Base-by-base conservation (phyloP, 345 rosid genomes). In the Lumnitzera racemosa region DNA sequence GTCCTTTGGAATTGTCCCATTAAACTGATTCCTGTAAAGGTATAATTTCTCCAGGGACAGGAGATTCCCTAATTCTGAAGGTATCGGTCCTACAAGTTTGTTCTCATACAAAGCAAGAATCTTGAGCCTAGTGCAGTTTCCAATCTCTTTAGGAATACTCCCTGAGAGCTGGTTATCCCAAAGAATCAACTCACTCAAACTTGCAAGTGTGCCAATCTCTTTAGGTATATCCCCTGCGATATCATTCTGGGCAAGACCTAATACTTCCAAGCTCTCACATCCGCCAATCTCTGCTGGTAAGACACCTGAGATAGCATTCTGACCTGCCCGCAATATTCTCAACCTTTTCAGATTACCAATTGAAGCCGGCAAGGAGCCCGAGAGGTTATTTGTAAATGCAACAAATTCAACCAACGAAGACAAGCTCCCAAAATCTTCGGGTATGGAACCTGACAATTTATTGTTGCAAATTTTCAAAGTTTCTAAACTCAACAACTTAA, bases 241-340 rank as follows among this genome's bases (percentile, higher is more conserved):
- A 31, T 69, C 15, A 63, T 92, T 92, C 62, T 92, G 97, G 5
- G 98, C 98, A 61, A 92, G 84, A 65, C 98, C 97, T 50, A 92
- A 81, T 55, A 80, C 66, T 76, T 56, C 67, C 79, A 92, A 72
- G 70, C 78, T 80, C 59, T 72, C 75, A 51, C 98, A 92, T 53
- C 78, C 71, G 55, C 90, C 79, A 11, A 92, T 76, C 80, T 89
- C 96, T 4, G 73, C 62, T 15, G 98, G 98, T 41, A 92, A 55
- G 58, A 58, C 77, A 56, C 98, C 96, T 16, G 97, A 78, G 64
- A 92, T 76, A 24, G 77, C 74, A 66, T 89, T 92, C 57, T 92
- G 94, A 17, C 98, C 98, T 0, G 88, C 86, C 31, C 97, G 80
- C 48, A 92, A 80, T 27, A 66, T 47, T 49, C 51, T 81, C 71